These are phyloP conservation scores for Globisporangium alternatum DNA, from an alignment of 352 stramenopile species.

Conservation along the genomic window DNA sequence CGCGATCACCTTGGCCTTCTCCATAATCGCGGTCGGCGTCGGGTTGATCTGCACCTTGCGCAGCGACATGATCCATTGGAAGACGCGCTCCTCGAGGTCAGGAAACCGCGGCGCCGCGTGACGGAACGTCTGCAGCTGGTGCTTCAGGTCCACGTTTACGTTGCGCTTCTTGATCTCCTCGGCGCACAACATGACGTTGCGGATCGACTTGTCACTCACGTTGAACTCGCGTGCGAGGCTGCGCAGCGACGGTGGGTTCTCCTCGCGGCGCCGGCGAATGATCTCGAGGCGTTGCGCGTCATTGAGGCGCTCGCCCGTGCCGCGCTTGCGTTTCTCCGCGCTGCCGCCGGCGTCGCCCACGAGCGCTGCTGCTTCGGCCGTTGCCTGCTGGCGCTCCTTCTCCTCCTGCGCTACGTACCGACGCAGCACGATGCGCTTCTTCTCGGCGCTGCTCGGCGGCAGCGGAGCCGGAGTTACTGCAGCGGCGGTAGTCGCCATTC, in stretches of 20 bases:
- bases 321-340: constrained; percentile 15
- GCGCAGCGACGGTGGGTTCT: constrained; percentile 20
- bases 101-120: constrained; percentile 14
- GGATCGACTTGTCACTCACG: constrained; percentile 19
- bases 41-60: constrained; percentile 11
- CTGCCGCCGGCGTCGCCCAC: background rate
- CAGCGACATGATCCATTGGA: constrained; percentile 13
- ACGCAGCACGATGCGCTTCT: constrained; percentile 15
- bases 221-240: constrained; percentile 18
- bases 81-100: constrained; percentile 13
- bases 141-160: constrained; percentile 11
- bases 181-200: constrained; percentile 15
- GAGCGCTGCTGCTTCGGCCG: background rate
- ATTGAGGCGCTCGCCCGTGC: constrained; percentile 17
- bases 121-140: constrained; percentile 16
- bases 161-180: constrained; percentile 18
- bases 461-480: background rate
- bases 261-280: constrained; percentile 12
- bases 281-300: constrained; percentile 21
- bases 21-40: constrained; percentile 13
- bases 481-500: background rate
- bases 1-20: constrained; percentile 13
- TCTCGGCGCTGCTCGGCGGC: constrained; percentile 1
- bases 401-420: constrained; percentile 17
- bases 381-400: constrained; percentile 6